These are phyloP conservation scores for Uronychia setigera DNA, from an alignment of 73 alveolate species.

Conservation along the genomic window DNA sequence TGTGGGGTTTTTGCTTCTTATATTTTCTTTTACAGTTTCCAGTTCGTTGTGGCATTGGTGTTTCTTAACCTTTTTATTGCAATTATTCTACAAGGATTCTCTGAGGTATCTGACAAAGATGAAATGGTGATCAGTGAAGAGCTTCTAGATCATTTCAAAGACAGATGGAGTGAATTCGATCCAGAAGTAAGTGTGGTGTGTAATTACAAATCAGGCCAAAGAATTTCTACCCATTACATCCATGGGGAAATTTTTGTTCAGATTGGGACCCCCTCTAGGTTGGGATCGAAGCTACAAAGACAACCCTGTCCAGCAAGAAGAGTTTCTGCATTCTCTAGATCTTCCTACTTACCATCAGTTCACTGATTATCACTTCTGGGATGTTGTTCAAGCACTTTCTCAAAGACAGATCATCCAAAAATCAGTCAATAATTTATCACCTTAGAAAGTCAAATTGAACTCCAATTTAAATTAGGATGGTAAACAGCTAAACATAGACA, in stretches of 20 bases:
- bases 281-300: constrained; percentile 18
- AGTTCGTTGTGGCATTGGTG: constrained; percentile 54
- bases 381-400: constrained; percentile 12
- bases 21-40: constrained; percentile 38
- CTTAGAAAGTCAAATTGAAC: not conserved
- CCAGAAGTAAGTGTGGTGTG: constrained; percentile 47
- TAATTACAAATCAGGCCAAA: constrained; percentile 7
- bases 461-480: no score
- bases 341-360: constrained; percentile 36
- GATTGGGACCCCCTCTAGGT: constrained; percentile 29
- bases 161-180: constrained; percentile 43
- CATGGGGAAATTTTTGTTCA: constrained; percentile 7
- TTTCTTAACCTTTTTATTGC: constrained; percentile 72
- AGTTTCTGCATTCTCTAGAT: constrained; percentile 18
- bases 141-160: constrained; percentile 10
- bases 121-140: constrained; percentile 20
- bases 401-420: not conserved
- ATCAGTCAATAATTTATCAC: no score
- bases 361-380: constrained; percentile 23
- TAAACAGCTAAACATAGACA: not conserved
- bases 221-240: constrained; percentile 5
- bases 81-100: constrained; percentile 55
- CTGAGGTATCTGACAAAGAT: constrained; percentile 15
- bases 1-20: constrained; percentile 26
- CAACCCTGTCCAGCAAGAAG: constrained; percentile 8